Evolutionary conservation across 2,329 filamentous ascomycete genomes (phyloP), one percentile per base, ranked within the genome.

Genomic region (Penicillium psychrosexuale): DNA sequence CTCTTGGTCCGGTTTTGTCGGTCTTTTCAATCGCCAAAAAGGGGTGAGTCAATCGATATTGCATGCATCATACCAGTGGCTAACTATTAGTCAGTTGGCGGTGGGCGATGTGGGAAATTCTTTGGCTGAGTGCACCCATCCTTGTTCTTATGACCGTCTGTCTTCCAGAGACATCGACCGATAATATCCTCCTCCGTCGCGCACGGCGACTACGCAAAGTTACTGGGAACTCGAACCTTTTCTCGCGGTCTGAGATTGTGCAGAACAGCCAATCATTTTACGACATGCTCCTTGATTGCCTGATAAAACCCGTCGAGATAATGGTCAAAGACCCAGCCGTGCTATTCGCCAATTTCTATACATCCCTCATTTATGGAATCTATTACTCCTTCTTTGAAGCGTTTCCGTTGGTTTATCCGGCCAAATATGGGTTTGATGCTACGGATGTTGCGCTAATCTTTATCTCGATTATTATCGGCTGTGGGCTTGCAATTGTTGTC

Each of bases 31-130:
- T 71, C 1, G n/a, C 30, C 3, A 4, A 5, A 24, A 22, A 46
- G 15, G 43, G 43, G 43, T 46, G 8, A 15, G 43, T 12, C 27
- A 13, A 19, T 45, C n/a, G 9, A 19, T 19, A 19, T 11, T 36
- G 34, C 8, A 3, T 36, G 34, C 4, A 12, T 28, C 6, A 40
- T 34, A 11, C 2, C 12, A 15, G 3, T 8, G 19, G 8, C 30
- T 46, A 61, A 75, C 49, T 61, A 15, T n/a, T 2, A 65, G 61
- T 72, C 44, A 72, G 68, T 33, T 77, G 74, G 75, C 67, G 59
- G 3, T 77, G 75, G 75, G 69, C 72, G 0, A 72, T 75, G 40
- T 75, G 72, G 74, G 69, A 73, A 46, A 58, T 76, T 1, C 72
- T 73, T 62, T 77, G 71, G 73, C 60, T 77, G 1, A 71, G 66